A percentile compares a stretch with the other conserved stretches of the same genome.
These are phyloP conservation scores for Scytalidium sp. DNA, from an alignment of 2,329 filamentous ascomycete genomes.

Conservation along the genomic window DNA sequence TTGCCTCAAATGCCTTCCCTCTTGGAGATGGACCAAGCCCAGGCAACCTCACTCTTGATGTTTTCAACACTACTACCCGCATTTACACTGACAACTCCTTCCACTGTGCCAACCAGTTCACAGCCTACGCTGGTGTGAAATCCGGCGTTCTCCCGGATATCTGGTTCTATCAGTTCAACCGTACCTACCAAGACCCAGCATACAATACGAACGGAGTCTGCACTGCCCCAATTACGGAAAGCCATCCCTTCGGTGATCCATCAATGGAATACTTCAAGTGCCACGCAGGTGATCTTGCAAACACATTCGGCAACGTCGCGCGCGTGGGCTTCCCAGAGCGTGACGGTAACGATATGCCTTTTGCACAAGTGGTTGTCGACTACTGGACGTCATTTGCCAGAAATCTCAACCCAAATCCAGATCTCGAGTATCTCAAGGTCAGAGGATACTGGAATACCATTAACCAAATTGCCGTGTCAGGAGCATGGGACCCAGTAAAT, in stretches of 20 bases:
- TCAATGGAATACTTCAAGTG: slow-evolving; percentile 27
- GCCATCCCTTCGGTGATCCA: slow-evolving; percentile 20
- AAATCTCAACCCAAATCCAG: slow-evolving; percentile 8
- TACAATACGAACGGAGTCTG: slow-evolving; percentile 6
- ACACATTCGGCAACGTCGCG: slow-evolving; percentile 22
- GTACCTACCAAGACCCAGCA: slow-evolving; percentile 19
- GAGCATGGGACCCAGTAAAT: slow-evolving; percentile 6
- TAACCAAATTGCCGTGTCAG: slow-evolving; percentile 10
- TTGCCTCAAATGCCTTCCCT: neutral
- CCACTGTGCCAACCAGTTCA: slow-evolving; percentile 19
- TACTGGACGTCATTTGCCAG: slow-evolving; percentile 16
- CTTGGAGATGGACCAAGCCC: neutral
- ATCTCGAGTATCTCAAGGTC: slow-evolving; percentile 11
- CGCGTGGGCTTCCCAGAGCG: slow-evolving; percentile 18
- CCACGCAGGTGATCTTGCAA: slow-evolving; percentile 25
- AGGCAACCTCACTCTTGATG: neutral
- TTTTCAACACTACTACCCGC: slow-evolving; percentile 22
- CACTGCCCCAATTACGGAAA: slow-evolving; percentile 9
- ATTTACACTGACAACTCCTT: slow-evolving; percentile 19
- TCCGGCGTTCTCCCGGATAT: slow-evolving; percentile 22
- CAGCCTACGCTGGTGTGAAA: slow-evolving; percentile 18
- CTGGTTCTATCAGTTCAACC: slow-evolving; percentile 23
- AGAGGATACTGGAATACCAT: slow-evolving; percentile 11
- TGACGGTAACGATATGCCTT: slow-evolving; percentile 20
- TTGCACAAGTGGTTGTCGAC: slow-evolving; percentile 11